Evolutionary conservation across 495 filamentous ascomycete genomes (phyloP).

Genomic region (Daldinia childiae): DNA sequence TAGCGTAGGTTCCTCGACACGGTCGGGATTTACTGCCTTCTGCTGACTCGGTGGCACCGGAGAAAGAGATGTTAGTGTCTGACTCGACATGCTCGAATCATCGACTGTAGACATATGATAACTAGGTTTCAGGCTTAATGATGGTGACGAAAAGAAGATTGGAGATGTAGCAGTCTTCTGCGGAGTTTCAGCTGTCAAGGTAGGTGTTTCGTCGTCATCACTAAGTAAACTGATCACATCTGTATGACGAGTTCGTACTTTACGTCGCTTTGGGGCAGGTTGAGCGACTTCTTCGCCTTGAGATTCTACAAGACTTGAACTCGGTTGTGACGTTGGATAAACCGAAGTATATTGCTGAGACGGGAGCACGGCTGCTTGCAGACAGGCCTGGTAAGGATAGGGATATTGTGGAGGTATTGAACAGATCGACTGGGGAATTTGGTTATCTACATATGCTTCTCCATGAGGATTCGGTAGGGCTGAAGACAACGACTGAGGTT

Average conservation of each 20-base stretch:
- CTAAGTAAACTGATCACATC: constrained; percentile 31
- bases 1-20: constrained; percentile 24
- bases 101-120: not conserved
- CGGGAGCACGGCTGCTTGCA: not conserved
- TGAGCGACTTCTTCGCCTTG: not conserved
- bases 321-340: not conserved
- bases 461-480: not conserved
- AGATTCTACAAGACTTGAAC: not conserved
- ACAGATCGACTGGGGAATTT: not conserved
- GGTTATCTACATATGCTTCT: not conserved
- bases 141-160: not conserved
- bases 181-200: not conserved
- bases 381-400: not conserved
- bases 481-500: not conserved
- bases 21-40: not conserved
- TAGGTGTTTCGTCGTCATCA: constrained; percentile 19
- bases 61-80: constrained; percentile 5
- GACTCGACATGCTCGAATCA: not conserved
- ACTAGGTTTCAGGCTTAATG: not conserved
- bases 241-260: not conserved
- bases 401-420: not conserved
- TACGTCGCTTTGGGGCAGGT: constrained; percentile 18
- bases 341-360: not conserved
- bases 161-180: not conserved
- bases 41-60: not conserved